Evolutionary conservation across 2,329 filamentous ascomycete species (phyloP).

Genomic region (Gyromitra esculenta): DNA sequence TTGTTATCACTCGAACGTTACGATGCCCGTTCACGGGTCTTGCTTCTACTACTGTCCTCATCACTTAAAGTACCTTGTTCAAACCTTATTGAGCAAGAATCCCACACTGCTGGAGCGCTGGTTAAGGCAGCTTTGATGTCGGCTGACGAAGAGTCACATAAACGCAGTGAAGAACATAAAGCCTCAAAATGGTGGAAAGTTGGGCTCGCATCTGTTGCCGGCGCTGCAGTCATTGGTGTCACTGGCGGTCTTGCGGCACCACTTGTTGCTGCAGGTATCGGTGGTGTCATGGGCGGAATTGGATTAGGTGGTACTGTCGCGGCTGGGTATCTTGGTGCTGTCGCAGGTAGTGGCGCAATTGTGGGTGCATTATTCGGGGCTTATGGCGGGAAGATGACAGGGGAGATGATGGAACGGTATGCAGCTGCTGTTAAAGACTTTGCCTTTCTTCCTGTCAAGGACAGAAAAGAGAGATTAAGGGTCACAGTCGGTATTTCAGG

Average conservation of each 20-base stretch:
- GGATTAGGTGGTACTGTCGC: constrained; percentile 78
- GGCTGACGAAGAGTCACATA: constrained; percentile 78
- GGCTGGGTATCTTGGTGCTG: constrained; percentile 78
- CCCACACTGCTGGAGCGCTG: constrained; percentile 77
- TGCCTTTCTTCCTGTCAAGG: constrained; percentile 78
- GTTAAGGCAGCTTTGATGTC: constrained; percentile 80
- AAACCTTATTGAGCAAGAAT: constrained; percentile 75
- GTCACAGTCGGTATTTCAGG: constrained; percentile 86
- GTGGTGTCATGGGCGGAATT: constrained; percentile 78
- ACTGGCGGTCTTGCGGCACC: constrained; percentile 82
- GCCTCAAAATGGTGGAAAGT: constrained; percentile 79
- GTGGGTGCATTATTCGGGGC: constrained; percentile 90
- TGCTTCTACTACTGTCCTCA: constrained; percentile 75
- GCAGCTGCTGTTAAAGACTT: constrained; percentile 88
- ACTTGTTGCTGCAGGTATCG: constrained; percentile 80
- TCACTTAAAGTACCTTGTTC: constrained; percentile 75
- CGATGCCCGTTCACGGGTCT: constrained; percentile 74
- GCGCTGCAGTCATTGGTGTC: constrained; percentile 83
- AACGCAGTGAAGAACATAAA: constrained; percentile 74
- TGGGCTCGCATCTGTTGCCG: constrained; percentile 85
- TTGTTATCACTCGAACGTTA: constrained; percentile 81
- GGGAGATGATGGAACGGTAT: constrained; percentile 88
- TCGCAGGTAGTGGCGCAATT: constrained; percentile 80
- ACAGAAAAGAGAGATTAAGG: constrained; percentile 71
- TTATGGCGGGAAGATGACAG: constrained; percentile 84